Evolutionary conservation across 768 basidiomycete species (phyloP), one percentile per base, ranked within the genome.

Genomic region (Phylloporus scabripes): DNA sequence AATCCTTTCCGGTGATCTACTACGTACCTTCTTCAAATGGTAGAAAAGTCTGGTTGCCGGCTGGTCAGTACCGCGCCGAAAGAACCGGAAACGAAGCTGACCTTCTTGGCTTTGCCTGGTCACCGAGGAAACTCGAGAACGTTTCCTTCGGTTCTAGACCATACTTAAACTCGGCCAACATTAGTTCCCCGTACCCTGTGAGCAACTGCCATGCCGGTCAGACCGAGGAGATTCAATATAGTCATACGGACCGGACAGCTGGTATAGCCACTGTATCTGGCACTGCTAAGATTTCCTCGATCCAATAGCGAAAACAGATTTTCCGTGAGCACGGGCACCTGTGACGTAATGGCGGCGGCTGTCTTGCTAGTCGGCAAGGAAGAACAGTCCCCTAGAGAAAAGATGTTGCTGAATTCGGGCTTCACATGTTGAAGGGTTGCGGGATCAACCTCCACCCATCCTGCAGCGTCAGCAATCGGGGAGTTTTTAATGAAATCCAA

Each of bases 141-240:
- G 88, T 79, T 70, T 98, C 95, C 57, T 92, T 84, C 1, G 92
- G 89, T 61, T 84, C 79, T 1, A 85, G 70, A 14, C 90, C 93
- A 66, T 97, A 99, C 65, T 88, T 90, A 77, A 97, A 97, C 67
- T 97, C 94, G 23, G 89, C 85, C 46, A 97, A 75, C 81, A 97
- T 78, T 36, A 89, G 67, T 67, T 87, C 75, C 15, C 86, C 87
- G 57, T 91, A 89, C 24, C 86, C 87, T 38, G 87, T 89, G 54
- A 91, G 72, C 7, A 91, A 74, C 87, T 89, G 52, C 10, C 26
- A 14, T 20, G 23, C 31, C 49, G n/a, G 39, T 47, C 28, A 49
- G 49, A 42, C 48, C 21, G 8, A 24, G 15, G 39, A 33, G 12
- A 34, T 29, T 41, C 51, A 42, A 40, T 28, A 32, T 17, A 29